Conservation (phyloP, 2,329 filamentous ascomycete genomes). For the Nannizzia gypsea region DNA sequence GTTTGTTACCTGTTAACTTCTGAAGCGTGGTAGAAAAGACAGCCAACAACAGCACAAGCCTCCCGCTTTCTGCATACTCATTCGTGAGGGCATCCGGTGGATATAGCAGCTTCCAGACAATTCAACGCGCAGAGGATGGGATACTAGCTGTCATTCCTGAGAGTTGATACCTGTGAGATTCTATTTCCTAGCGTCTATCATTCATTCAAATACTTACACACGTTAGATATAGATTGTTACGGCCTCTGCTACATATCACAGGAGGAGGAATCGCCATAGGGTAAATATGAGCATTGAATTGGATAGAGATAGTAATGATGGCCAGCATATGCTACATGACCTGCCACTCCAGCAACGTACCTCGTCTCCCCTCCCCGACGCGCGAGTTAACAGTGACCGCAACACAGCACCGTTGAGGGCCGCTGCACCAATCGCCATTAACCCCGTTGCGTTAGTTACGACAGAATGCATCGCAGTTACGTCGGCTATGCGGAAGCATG, state of each 20-base stretch:
- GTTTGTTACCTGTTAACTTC: constrained; percentile 4
- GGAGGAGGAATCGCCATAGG: not conserved
- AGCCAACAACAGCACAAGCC: not conserved
- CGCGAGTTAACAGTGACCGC: not conserved
- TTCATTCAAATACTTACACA: not conserved
- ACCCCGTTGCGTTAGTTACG: constrained; percentile 84
- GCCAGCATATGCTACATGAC: not conserved
- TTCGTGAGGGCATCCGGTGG: not conserved
- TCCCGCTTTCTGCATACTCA: not conserved
- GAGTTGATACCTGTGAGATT: not conserved
- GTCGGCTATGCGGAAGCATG: constrained; percentile 94
- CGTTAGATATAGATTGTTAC: not conserved
- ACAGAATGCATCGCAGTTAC: constrained; percentile 99
- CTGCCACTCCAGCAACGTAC: not conserved
- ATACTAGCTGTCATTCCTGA: not conserved
- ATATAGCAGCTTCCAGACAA: not conserved
- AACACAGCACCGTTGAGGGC: not conserved
- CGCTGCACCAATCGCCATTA: constrained; percentile 54
- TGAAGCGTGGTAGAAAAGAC: not conserved
- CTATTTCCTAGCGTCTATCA: not conserved
- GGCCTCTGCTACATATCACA: not conserved
- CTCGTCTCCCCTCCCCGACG: not conserved
- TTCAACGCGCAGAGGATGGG: not conserved
- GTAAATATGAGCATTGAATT: constrained; percentile 12
- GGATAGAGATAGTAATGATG: constrained; percentile 4